phyloP scores from a whole-genome alignment of 768 basidiomycete genomes.

The Lentinula boryana region DNA sequence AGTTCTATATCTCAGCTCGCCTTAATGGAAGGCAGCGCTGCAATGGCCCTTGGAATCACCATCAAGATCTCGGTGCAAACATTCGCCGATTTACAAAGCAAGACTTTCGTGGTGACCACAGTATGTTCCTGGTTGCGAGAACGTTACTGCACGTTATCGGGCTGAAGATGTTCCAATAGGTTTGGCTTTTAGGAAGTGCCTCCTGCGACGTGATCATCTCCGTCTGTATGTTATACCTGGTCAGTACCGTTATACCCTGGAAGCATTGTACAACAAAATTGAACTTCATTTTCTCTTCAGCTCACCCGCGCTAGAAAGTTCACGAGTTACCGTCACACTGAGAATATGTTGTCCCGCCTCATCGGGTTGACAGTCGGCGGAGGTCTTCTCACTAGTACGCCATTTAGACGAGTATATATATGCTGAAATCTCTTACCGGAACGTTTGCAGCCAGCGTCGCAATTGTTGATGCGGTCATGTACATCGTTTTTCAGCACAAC shows the following conservation, averaged over 20 bases:
- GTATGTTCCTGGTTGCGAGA: background rate
- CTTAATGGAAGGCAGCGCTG: background rate
- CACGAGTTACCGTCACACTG: constrained; percentile 18
- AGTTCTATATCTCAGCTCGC: background rate
- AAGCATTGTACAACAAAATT: background rate
- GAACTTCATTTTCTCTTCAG: background rate
- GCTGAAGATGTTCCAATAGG: background rate
- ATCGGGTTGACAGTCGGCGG: constrained; percentile 22
- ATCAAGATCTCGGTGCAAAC: background rate
- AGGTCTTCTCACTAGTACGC: constrained; percentile 20
- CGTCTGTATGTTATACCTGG: constrained; percentile 20
- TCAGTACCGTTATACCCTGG: constrained; percentile 2
- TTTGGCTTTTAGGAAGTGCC: constrained; percentile 15
- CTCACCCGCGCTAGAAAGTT: constrained; percentile 15
- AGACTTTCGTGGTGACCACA: background rate
- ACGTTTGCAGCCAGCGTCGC: constrained; percentile 17
- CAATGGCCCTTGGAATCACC: background rate
- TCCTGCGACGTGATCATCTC: constrained; percentile 22
- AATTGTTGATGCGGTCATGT: constrained; percentile 18
- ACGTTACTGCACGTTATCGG: background rate
- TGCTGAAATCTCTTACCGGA: too few species aligned
- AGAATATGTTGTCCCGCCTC: constrained; percentile 16
- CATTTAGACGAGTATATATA: background rate
- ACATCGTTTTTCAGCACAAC: constrained; percentile 19
- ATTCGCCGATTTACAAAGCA: background rate